These are phyloP conservation scores for Epithemia pelagica DNA, from an alignment of 108 stramenopile species.

Conservation along the genomic window DNA sequence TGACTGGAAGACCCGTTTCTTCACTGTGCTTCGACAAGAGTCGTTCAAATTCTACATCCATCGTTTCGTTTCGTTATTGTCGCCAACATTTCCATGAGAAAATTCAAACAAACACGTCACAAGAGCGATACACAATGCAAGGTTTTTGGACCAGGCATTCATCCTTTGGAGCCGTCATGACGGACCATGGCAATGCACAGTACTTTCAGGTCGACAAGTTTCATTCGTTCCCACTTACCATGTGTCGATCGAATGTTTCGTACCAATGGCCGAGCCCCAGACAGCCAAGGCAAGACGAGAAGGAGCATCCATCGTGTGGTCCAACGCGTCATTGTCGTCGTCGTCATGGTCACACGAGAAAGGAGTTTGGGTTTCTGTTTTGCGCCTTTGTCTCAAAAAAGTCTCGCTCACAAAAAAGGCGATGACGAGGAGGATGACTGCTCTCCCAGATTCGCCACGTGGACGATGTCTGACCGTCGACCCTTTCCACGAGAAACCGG, in stretches of 20 bases:
- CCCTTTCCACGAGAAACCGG: too few species aligned
- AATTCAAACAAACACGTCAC: background rate
- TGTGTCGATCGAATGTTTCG: constrained; percentile 77
- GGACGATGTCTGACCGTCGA: too few species aligned
- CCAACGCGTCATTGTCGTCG: too few species aligned
- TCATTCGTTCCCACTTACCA: constrained; percentile 40
- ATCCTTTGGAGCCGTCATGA: background rate
- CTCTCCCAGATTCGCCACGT: too few species aligned
- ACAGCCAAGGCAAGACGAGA: background rate
- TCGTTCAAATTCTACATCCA: constrained; percentile 81
- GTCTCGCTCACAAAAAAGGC: too few species aligned
- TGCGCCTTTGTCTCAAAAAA: too few species aligned
- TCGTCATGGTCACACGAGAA: too few species aligned
- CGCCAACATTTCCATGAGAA: background rate
- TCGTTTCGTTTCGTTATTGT: constrained; percentile 2
- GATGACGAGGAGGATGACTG: too few species aligned
- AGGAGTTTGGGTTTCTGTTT: too few species aligned
- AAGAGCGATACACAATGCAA: background rate
- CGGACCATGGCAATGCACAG: too few species aligned
- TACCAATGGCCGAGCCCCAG: constrained; percentile 53
- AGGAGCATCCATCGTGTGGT: background rate
- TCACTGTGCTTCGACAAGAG: constrained; percentile 75
- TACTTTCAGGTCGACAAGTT: too few species aligned
- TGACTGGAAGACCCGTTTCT: constrained; percentile 89
- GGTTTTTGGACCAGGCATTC: background rate